Evolutionary conservation across 176 grass and related monocot species (phyloP).

Genomic region (Rhynchospora pubera): DNA sequence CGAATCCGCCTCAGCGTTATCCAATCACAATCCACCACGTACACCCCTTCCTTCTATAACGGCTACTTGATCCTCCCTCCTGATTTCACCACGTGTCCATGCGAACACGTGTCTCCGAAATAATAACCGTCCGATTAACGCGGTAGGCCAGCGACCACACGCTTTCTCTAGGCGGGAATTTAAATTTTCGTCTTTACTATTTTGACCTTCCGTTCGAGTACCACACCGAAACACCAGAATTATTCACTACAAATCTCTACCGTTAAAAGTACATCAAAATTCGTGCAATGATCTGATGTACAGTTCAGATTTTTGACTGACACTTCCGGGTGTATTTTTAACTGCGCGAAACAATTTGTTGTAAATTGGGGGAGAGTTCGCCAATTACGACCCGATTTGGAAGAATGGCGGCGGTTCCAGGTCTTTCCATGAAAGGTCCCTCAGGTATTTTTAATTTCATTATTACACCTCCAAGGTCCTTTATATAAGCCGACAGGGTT

Average conservation of each 20-base stretch:
- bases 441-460: conserved; percentile 2
- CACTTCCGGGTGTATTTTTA: background rate
- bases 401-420: conserved; percentile 18
- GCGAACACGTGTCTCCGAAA: background rate
- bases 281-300: background rate
- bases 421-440: conserved; percentile 17
- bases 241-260: background rate
- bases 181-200: background rate
- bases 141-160: conserved; percentile 7
- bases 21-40: conserved; percentile 5
- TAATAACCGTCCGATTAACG: conserved; percentile 4
- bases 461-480: background rate
- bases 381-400: conserved; percentile 8
- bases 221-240: background rate
- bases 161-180: background rate
- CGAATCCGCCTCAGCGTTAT: background rate
- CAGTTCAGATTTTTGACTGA: background rate
- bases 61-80: background rate
- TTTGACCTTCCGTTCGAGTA: background rate
- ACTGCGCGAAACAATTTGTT: background rate
- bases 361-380: background rate
- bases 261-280: background rate
- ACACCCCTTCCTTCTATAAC: conserved; percentile 6
- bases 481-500: conserved; percentile 3
- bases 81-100: conserved; percentile 9